Evolutionary conservation across 306 rosid species (phyloP), one percentile per base, ranked within the genome.

Genomic region (Fragaria ananassa): DNA sequence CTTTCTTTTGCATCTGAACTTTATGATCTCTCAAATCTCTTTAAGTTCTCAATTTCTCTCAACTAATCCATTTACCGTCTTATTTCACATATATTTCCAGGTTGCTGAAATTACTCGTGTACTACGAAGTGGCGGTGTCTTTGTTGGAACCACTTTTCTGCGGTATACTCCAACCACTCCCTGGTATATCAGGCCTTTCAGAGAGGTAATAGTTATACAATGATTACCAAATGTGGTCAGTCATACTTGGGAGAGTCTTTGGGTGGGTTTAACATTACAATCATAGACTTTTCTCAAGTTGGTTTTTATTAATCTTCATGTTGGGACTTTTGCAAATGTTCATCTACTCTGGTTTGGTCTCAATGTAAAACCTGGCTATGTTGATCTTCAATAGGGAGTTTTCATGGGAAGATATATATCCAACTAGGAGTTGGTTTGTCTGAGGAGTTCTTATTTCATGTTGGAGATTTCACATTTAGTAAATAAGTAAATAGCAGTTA

Each of bases 141-240:
- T 93, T 81, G 98, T 90, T 6, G 98, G 98, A 80, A 90, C 94
- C 79, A 90, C 98, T 47, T 93, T 93, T 81, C 85, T 91, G 85
- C 91, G 90, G 41, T 86, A 90, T 75, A 85, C 83, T 81, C 75
- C 92, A 18, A 90, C 90, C 68, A 90, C 89, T 72, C 93, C 94
- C 46, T 63, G 77, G 90, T 39, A 88, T 72, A 0, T 84, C 42
- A 86, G 89, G 75, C 78, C 80, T 78, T 58, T 86, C 19, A 85
- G 90, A 81, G 84, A 83, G 96, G 98, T 91, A 87, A 76, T 29
- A 75, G 42, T 62, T 31, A 8, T 62, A 61, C 66, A 58, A 62
- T 57, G 47, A 27, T 51, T 50, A 23, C 39, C 58, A 11, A 54
- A 69, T 60, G 70, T 37, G 44, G 71, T 51, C 51, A 19, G 35